Evolutionary conservation across 2,329 filamentous ascomycete genomes (phyloP).

Genomic region (Microdochium paspali): DNA sequence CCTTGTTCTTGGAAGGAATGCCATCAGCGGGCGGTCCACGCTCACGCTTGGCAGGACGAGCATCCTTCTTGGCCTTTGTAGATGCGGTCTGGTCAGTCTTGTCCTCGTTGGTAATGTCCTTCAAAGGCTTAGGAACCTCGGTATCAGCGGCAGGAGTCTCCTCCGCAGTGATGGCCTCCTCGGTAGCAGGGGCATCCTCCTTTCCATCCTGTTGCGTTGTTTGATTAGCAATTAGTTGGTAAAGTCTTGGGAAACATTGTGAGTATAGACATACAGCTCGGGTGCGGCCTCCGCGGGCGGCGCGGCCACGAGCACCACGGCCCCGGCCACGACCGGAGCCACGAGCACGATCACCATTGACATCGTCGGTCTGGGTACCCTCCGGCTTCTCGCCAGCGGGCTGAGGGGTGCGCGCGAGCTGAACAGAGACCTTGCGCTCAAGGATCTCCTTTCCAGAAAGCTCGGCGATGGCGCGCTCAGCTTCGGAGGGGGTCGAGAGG

Average conservation of each 20-base stretch:
- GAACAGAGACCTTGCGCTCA: constrained; percentile 97
- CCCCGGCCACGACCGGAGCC: constrained; percentile 58
- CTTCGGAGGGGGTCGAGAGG: constrained; percentile 87
- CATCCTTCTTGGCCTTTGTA: constrained; percentile 25
- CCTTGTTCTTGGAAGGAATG: constrained; percentile 98
- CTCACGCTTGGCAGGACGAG: constrained; percentile 54
- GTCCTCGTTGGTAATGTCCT: constrained; percentile 46
- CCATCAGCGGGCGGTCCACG: constrained; percentile 95
- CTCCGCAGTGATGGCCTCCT: constrained; percentile 31
- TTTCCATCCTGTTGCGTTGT: constrained; percentile 27
- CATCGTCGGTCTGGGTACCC: constrained; percentile 27
- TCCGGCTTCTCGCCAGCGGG: constrained; percentile 68
- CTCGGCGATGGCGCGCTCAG: constrained; percentile 88
- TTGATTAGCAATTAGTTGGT: constrained; percentile 2
- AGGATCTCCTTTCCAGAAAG: constrained; percentile 97
- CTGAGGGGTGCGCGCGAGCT: constrained; percentile 96
- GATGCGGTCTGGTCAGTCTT: constrained; percentile 23
- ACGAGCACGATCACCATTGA: constrained; percentile 65
- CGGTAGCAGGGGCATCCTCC: constrained; percentile 32
- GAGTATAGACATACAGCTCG: constrained; percentile 34
- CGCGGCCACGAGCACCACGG: constrained; percentile 50
- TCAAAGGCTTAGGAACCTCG: constrained; percentile 39
- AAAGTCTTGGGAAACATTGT: constrained; percentile 2
- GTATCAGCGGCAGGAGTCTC: constrained; percentile 38
- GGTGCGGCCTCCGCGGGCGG: constrained; percentile 56